phyloP scores from a whole-genome alignment of 345 rosid species.

The Gossypium mustelinum region DNA sequence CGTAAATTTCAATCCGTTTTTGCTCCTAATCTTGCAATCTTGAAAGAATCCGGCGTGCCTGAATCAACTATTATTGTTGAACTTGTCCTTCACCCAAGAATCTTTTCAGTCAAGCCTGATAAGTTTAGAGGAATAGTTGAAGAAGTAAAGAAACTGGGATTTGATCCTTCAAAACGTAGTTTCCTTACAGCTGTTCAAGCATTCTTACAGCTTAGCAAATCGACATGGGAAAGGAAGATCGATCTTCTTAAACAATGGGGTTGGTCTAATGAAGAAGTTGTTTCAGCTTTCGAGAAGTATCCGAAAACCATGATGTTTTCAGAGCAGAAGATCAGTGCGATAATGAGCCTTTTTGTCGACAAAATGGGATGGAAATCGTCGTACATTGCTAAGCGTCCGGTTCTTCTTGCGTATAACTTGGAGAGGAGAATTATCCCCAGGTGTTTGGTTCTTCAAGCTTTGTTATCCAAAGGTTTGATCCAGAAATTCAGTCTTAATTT shows the following conservation, averaged over 20 bases:
- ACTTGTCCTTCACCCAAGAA: background rate
- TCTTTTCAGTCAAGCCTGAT: background rate
- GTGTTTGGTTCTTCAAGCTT: background rate
- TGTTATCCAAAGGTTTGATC: background rate
- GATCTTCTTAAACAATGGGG: background rate
- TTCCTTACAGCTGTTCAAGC: background rate
- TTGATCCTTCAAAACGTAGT: background rate
- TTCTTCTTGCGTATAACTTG: background rate
- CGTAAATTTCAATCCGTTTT: background rate
- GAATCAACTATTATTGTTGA: background rate
- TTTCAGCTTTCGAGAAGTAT: background rate
- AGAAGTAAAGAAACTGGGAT: background rate
- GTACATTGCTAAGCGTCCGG: background rate
- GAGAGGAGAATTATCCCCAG: constrained; percentile 1
- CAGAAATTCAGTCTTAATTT: background rate
- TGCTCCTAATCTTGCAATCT: background rate
- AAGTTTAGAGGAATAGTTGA: background rate
- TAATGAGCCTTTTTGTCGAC: background rate
- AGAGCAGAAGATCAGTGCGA: background rate
- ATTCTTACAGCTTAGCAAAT: background rate
- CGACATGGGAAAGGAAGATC: background rate
- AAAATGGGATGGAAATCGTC: background rate
- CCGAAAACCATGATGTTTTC: background rate
- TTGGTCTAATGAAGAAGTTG: background rate
- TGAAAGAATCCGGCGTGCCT: background rate